These are phyloP conservation scores for Willaertia magna DNA, from an alignment of 208 protist genomes.

Conservation along the genomic window DNA sequence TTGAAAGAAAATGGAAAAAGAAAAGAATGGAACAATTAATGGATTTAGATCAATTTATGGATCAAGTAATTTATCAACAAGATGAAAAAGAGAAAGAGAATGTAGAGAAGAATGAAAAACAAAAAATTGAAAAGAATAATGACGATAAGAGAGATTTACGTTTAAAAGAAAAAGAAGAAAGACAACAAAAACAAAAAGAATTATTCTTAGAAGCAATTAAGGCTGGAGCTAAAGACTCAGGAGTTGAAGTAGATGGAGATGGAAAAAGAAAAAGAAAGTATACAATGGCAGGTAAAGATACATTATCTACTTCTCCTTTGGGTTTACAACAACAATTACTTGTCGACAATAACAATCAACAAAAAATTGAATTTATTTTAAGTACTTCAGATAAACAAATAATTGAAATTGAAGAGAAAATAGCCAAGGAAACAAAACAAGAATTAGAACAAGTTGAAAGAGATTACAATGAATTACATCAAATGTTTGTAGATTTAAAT, in stretches of 20 bases:
- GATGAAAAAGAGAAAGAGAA: background rate
- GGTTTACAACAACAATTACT: too few relatives aligned
- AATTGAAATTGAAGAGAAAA: background rate
- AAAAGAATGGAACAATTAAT: background rate
- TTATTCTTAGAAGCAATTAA: background rate
- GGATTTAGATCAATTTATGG: background rate
- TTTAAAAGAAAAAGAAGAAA: background rate
- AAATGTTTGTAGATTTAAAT: background rate
- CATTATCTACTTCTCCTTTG: too few relatives aligned
- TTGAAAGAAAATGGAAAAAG: background rate
- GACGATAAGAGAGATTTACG: background rate
- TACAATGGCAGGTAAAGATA: too few relatives aligned
- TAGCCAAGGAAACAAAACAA: background rate
- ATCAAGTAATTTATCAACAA: background rate
- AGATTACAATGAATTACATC: background rate
- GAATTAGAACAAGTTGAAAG: background rate
- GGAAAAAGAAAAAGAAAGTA: background rate
- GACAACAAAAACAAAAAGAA: background rate
- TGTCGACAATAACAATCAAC: too few relatives aligned
- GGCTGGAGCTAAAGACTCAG: background rate
- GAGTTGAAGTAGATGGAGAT: background rate
- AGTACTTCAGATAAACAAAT: background rate
- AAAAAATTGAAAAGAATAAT: background rate
- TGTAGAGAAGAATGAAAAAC: background rate
- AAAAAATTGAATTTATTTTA: background rate